These are phyloP conservation scores for Colletotrichum shisoi DNA, from an alignment of 2,329 filamentous ascomycete genomes.

Conservation along the genomic window DNA sequence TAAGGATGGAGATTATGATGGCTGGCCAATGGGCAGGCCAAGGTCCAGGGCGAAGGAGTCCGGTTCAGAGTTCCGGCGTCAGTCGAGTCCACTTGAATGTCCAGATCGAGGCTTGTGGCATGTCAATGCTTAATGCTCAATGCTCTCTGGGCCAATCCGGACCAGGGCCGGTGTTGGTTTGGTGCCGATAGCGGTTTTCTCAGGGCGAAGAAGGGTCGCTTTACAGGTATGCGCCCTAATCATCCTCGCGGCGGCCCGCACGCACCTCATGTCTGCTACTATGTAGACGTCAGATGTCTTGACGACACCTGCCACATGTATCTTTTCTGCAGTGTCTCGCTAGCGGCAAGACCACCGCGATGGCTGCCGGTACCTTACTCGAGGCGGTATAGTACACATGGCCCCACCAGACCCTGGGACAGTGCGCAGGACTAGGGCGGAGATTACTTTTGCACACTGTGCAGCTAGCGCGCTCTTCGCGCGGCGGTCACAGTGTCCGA, in stretches of 20 bases:
- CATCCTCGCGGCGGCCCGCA: slow-evolving; percentile 21
- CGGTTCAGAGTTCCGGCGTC: slow-evolving; percentile 9
- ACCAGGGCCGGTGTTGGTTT: neutral
- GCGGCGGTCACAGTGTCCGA: slow-evolving; percentile 12
- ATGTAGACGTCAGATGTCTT: slow-evolving; percentile 36
- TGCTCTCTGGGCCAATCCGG: neutral
- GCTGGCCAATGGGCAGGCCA: neutral
- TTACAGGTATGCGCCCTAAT: neutral
- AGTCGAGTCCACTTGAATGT: slow-evolving; percentile 1
- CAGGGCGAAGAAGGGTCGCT: neutral
- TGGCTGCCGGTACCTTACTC: slow-evolving; percentile 26
- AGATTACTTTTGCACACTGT: slow-evolving; percentile 25
- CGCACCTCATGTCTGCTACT: slow-evolving; percentile 24
- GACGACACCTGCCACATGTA: slow-evolving; percentile 39
- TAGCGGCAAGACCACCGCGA: slow-evolving; percentile 17
- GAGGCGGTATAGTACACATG: slow-evolving; percentile 24
- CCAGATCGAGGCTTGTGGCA: slow-evolving; percentile 22
- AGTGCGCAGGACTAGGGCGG: slow-evolving; percentile 16
- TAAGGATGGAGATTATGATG: neutral
- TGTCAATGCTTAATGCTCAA: slow-evolving; percentile 31
- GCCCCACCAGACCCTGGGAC: slow-evolving; percentile 30
- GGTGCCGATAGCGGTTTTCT: neutral
- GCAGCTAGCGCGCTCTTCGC: accelerated
- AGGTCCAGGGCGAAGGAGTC: slow-evolving; percentile 28
- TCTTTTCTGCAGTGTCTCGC: slow-evolving; percentile 34